phyloP scores from a whole-genome alignment of 345 rosid species.

The Hibiscus trionum region DNA sequence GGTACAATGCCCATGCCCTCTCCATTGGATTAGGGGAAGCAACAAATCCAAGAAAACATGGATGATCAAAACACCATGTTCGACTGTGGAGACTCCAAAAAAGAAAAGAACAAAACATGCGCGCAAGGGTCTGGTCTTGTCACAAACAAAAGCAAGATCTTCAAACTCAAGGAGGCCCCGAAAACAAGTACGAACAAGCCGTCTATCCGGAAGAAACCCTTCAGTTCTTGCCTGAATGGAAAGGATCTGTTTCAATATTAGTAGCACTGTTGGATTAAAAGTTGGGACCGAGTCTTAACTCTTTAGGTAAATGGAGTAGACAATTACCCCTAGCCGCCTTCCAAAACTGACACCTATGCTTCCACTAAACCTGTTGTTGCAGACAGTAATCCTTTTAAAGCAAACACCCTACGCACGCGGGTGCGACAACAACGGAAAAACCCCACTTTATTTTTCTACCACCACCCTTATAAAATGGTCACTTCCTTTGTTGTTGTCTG shows the following conservation, averaged over 20 bases:
- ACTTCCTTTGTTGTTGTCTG: background rate
- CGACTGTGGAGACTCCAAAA: too few species aligned
- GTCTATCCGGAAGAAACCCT: too few species aligned
- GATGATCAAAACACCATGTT: too few species aligned
- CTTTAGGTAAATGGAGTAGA: conserved; percentile 5
- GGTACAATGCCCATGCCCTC: too few species aligned
- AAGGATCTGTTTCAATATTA: background rate
- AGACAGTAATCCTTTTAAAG: background rate
- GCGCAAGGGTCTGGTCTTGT: too few species aligned
- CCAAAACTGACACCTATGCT: background rate
- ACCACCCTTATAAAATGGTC: background rate
- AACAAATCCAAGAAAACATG: too few species aligned
- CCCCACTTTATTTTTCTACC: background rate
- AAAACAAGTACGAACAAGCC: too few species aligned
- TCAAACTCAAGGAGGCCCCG: too few species aligned
- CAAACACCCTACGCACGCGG: background rate
- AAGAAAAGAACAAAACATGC: too few species aligned
- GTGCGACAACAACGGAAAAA: conserved; percentile 7
- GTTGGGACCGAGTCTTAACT: background rate
- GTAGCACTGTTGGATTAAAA: background rate
- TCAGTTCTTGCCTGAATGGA: conserved; percentile 16
- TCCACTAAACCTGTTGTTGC: background rate
- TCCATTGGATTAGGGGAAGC: too few species aligned
- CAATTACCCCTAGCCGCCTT: conserved; percentile 7
- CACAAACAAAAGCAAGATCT: too few species aligned